Conservation (phyloP, 2,329 filamentous ascomycete species). For the Rutstroemia sp. region DNA sequence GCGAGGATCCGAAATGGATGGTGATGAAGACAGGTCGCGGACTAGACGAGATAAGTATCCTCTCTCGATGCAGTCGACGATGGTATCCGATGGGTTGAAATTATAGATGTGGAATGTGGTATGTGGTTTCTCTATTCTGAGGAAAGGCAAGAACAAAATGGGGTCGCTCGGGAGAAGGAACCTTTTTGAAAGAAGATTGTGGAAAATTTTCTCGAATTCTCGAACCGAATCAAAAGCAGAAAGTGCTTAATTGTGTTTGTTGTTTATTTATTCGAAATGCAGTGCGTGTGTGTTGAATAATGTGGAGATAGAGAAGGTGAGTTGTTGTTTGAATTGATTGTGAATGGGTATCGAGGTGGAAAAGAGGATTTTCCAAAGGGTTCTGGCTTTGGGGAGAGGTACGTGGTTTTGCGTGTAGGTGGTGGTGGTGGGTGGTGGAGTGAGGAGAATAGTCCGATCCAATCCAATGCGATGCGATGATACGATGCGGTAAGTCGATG, state of each 20-base stretch:
- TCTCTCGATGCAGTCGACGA: background rate
- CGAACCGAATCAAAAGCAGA: background rate
- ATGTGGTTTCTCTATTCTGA: background rate
- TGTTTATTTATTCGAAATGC: background rate
- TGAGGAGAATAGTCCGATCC: conserved; percentile 1
- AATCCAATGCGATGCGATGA: background rate
- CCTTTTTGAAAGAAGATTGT: background rate
- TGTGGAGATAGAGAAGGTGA: conserved; percentile 1
- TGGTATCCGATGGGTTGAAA: background rate
- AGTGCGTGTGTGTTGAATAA: background rate
- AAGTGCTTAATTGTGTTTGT: background rate
- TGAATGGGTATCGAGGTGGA: background rate
- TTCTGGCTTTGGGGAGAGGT: background rate
- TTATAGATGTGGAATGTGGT: background rate
- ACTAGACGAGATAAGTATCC: background rate
- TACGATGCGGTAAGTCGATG: background rate
- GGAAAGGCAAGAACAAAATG: background rate
- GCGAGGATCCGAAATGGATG: background rate
- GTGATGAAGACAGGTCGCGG: background rate
- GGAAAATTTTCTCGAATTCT: background rate
- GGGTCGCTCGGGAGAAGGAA: background rate
- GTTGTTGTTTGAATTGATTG: background rate
- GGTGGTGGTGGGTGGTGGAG: background rate
- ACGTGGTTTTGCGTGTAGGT: background rate
- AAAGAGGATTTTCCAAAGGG: background rate